Conservation (phyloP, 805 yeast species). For the Candida takata region DNA sequence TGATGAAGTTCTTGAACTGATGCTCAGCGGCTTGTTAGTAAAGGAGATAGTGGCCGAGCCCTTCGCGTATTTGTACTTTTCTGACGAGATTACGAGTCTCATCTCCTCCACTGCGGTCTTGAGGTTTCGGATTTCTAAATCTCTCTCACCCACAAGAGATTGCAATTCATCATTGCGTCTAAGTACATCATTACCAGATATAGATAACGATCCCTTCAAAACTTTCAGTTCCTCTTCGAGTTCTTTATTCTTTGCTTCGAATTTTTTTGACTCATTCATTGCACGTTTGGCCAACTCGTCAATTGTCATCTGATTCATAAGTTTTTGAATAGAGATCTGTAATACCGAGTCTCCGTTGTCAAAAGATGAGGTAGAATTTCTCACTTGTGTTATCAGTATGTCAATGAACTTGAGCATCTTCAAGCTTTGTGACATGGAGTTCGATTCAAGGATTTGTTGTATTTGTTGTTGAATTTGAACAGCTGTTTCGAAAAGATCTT, state of each 20-base stretch:
- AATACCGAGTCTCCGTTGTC: conserved; percentile 45
- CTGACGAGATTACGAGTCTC: background rate
- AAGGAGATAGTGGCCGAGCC: conserved; percentile 1
- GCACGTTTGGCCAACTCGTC: conserved; percentile 75
- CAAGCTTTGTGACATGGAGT: conserved; percentile 35
- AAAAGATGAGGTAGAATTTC: conserved; percentile 28
- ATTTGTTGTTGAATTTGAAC: conserved; percentile 51
- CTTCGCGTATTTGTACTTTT: conserved; percentile 1
- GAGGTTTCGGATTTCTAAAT: conserved; percentile 24
- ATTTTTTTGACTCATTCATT: conserved; percentile 39
- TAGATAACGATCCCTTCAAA: conserved; percentile 6
- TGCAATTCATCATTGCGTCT: conserved; percentile 33
- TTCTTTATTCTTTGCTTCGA: conserved; percentile 33
- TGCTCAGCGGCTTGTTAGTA: conserved; percentile 1
- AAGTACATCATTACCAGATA: conserved; percentile 1
- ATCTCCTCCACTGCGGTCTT: conserved; percentile 2
- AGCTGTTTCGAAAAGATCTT: conserved; percentile 57
- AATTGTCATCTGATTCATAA: conserved; percentile 57
- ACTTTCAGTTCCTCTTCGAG: conserved; percentile 25
- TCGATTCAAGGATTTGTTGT: conserved; percentile 41
- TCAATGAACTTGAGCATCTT: conserved; percentile 49
- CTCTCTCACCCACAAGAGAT: conserved; percentile 47
- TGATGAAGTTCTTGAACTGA: background rate
- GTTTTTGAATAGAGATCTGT: conserved; percentile 57
- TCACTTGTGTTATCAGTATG: conserved; percentile 31